These are phyloP conservation scores for Umbelopsis isabellina DNA, from an alignment of 192 early-diverging fungal species.

Conservation along the genomic window DNA sequence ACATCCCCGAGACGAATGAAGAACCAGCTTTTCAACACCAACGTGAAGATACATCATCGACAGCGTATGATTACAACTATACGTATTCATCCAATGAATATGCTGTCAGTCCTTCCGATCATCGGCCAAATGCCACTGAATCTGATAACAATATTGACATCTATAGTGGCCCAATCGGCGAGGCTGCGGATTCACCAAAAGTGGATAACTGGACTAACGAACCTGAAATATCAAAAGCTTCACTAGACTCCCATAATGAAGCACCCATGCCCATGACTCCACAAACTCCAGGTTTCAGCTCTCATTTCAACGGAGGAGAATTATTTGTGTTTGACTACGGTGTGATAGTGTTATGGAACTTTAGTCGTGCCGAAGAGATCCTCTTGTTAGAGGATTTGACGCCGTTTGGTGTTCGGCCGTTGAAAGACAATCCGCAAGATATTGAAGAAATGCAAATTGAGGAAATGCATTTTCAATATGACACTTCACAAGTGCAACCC, in stretches of 20 bases:
- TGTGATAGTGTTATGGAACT: slow-evolving; percentile 64
- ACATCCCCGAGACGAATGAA: no score
- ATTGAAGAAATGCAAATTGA: slow-evolving; percentile 67
- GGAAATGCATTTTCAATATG: slow-evolving; percentile 84
- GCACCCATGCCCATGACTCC: not conserved
- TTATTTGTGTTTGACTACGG: slow-evolving; percentile 65
- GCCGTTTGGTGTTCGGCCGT: slow-evolving; percentile 40
- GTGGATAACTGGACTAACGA: no score
- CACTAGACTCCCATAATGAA: no score
- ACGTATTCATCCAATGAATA: not conserved
- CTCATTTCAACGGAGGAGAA: slow-evolving; percentile 51
- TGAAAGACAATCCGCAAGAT: slow-evolving; percentile 42
- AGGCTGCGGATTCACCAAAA: no score
- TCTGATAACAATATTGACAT: no score
- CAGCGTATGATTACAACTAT: not conserved
- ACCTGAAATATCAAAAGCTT: no score
- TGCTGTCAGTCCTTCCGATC: no score
- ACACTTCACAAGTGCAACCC: slow-evolving; percentile 61
- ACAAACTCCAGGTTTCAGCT: not conserved
- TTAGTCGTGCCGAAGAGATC: slow-evolving; percentile 53
- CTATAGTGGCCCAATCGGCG: no score
- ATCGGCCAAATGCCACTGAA: no score
- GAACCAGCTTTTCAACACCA: not conserved
- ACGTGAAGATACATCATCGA: not conserved
- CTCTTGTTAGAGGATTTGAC: slow-evolving; percentile 53